phyloP scores from a whole-genome alignment of 2,329 filamentous ascomycete genomes.

The Colletotrichum musae region DNA sequence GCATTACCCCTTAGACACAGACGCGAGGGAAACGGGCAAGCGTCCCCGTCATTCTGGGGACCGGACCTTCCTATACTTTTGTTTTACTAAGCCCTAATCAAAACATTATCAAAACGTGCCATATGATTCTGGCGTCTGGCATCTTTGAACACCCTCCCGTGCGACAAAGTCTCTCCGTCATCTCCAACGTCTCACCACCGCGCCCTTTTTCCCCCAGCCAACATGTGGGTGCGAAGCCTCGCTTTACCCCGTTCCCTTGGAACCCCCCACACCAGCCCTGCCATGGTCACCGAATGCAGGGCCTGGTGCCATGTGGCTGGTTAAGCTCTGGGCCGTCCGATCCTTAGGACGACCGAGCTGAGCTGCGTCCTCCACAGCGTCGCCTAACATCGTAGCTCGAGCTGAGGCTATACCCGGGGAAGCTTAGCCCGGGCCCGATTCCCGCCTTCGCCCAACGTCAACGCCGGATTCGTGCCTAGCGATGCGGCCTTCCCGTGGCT shows the following conservation, averaged over 20 bases:
- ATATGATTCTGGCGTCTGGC: not conserved
- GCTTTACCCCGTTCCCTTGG: not conserved
- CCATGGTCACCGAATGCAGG: conserved; percentile 21
- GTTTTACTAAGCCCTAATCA: not conserved
- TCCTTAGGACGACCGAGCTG: conserved; percentile 11
- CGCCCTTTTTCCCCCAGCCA: not conserved
- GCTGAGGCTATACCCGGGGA: not conserved
- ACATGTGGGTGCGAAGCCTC: not conserved
- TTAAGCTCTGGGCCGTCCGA: conserved; percentile 8
- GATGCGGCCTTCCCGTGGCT: conserved; percentile 1
- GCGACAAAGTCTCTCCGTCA: not conserved
- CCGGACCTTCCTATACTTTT: not conserved
- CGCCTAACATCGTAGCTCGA: conserved; percentile 14
- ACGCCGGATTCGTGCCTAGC: conserved; percentile 15
- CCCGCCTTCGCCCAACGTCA: conserved; percentile 16
- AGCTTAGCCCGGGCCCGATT: conserved; percentile 17
- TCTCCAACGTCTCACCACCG: not conserved
- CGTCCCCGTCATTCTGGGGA: not conserved
- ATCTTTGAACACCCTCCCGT: not conserved
- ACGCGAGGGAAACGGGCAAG: not conserved
- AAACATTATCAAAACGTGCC: not conserved
- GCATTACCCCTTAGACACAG: not conserved
- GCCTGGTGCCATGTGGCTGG: conserved; percentile 28
- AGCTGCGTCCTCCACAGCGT: conserved; percentile 11
- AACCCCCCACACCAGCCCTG: conserved; percentile 21